Conservation (phyloP, 768 basidiomycete genomes). For the Lyophyllum shimeji region DNA sequence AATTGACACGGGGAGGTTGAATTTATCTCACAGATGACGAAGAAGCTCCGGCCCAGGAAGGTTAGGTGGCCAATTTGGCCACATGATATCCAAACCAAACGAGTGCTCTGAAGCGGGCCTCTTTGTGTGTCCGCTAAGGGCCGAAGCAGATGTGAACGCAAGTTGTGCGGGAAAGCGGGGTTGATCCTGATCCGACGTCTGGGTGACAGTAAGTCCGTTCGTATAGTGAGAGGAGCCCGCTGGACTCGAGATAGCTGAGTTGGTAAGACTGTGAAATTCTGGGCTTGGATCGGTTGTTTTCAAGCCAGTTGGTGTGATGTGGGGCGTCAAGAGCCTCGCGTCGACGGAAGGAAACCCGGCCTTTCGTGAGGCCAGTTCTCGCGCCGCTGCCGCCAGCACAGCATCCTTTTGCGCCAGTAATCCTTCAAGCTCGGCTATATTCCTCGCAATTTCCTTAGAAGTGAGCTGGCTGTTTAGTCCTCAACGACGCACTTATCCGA, state of each 20-base stretch:
- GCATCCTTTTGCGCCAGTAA: constrained; percentile 60
- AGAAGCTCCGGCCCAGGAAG: constrained; percentile 64
- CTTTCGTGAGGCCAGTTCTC: constrained; percentile 11
- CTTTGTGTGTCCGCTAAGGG: constrained; percentile 14
- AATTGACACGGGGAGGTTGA: neutral
- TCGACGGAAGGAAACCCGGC: constrained; percentile 6
- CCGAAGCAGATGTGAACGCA: constrained; percentile 14
- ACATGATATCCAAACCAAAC: constrained; percentile 39
- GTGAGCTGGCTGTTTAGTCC: constrained; percentile 1
- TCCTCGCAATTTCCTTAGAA: constrained; percentile 1
- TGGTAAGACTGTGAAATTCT: constrained; percentile 11
- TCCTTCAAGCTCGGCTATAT: constrained; percentile 64
- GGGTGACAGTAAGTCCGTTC: constrained; percentile 5
- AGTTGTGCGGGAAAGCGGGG: constrained; percentile 26
- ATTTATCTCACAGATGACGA: constrained; percentile 57
- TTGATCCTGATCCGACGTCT: constrained; percentile 16
- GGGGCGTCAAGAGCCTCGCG: neutral
- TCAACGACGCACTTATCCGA: constrained; percentile 55
- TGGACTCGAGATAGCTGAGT: constrained; percentile 6
- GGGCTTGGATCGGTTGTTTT: constrained; percentile 1
- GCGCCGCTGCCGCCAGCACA: constrained; percentile 11
- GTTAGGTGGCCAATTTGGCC: constrained; percentile 61
- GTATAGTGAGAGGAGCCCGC: constrained; percentile 11
- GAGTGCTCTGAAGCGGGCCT: constrained; percentile 15
- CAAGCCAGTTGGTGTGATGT: neutral